Evolutionary conservation across 768 basidiomycete species (phyloP).

Genomic region (Lactifluus subvellereus): DNA sequence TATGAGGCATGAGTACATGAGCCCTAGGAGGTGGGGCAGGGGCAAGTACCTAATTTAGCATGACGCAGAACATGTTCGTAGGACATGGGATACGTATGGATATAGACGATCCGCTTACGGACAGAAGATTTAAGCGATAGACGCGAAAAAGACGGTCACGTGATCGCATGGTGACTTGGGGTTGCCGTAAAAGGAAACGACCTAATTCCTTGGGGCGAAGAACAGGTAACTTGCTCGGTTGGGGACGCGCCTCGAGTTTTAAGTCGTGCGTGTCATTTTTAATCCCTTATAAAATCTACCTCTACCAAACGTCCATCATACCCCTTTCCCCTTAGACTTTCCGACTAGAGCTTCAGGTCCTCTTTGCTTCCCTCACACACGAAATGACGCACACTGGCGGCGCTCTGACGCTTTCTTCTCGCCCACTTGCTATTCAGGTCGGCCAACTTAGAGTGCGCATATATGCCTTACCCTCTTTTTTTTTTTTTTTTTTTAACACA

Average conservation of each 20-base stretch:
- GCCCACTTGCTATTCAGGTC: conserved; percentile 33
- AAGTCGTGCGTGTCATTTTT: neutral
- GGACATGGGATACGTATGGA: neutral
- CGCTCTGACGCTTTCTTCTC: conserved; percentile 32
- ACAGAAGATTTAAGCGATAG: neutral
- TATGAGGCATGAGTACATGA: neutral
- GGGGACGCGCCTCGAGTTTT: conserved; percentile 13
- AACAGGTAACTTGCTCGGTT: conserved; percentile 14
- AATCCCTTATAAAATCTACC: conserved; percentile 12
- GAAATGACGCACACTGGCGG: conserved; percentile 35
- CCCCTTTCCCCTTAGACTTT: conserved; percentile 15
- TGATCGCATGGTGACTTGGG: conserved; percentile 20
- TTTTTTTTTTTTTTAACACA: conserved; percentile 9
- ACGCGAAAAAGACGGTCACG: conserved; percentile 4
- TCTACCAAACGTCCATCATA: neutral
- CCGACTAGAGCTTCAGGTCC: conserved; percentile 17
- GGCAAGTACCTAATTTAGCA: neutral
- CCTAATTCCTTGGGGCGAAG: conserved; percentile 21
- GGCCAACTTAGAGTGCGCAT: conserved; percentile 34
- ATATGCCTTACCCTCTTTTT: neutral
- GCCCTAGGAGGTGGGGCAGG: neutral
- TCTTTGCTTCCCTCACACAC: conserved; percentile 13
- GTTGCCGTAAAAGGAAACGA: conserved; percentile 16
- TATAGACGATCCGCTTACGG: neutral
- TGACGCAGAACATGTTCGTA: neutral